Evolutionary conservation across 768 basidiomycete genomes (phyloP).

Genomic region (Lactarius pseudohatsudake): DNA sequence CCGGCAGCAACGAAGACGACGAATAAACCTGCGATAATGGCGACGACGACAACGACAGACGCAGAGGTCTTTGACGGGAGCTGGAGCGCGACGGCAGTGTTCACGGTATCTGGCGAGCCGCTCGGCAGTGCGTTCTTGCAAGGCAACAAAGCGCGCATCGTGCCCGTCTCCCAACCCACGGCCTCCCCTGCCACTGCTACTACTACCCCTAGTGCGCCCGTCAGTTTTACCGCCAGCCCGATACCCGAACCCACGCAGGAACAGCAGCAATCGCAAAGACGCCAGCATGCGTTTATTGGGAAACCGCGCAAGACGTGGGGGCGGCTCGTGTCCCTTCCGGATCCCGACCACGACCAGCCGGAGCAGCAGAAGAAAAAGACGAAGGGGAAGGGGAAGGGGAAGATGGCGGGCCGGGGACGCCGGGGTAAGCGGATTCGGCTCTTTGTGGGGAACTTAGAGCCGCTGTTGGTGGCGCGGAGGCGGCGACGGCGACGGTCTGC

Average conservation of each 20-base stretch:
- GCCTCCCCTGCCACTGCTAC: neutral
- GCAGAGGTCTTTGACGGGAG: neutral
- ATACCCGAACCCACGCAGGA: neutral
- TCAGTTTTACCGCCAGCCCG: neutral
- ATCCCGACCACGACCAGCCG: neutral
- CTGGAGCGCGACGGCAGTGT: neutral
- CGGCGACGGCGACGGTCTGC: neutral
- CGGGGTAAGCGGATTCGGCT: neutral
- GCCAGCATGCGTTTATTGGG: neutral
- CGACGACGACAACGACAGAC: neutral
- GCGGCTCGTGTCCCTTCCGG: conserved; percentile 2
- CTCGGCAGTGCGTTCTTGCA: neutral
- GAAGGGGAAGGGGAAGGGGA: neutral
- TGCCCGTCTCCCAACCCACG: neutral
- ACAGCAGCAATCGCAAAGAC: neutral
- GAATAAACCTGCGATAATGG: no score
- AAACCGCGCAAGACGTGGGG: conserved; percentile 20
- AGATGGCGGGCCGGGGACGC: neutral
- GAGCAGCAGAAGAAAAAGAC: neutral
- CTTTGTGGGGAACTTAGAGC: conserved; percentile 9
- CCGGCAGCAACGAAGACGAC: neutral
- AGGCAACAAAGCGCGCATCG: neutral
- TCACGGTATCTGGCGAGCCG: conserved; percentile 2
- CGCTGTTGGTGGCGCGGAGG: neutral
- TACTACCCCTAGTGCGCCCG: neutral